Evolutionary conservation across 345 rosid species (phyloP), one percentile per base, ranked within the genome.

Genomic region (Draba incana): DNA sequence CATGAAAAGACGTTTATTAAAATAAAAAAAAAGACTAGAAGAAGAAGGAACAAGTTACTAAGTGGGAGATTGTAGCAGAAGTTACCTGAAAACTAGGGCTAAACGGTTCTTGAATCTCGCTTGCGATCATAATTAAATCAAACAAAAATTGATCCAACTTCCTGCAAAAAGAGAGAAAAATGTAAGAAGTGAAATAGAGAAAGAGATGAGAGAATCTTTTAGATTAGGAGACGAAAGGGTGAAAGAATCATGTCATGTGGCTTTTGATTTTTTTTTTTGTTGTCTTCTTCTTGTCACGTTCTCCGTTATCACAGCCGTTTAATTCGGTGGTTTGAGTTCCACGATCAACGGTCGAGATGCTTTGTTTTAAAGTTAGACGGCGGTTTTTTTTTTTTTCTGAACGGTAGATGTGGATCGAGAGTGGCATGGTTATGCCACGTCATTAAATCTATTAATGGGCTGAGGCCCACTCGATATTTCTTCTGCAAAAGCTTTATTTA

Each of bases 31-130:
- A 41, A 15, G 13, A 15, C 2, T 27, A 5, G 42, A 39, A 52
- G 48, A 46, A 50, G 57, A 55, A 57, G 42, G 15, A 49, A 56
- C 35, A 33, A 62, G 64, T 45, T 3, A 31, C 41, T 35, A 45
- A 59, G 6, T 47, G 6, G 0, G 12, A 24, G 62, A 70, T 33
- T 46, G 10, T 38, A 35, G 72, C 4, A 66, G 54, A 52, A 33
- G 31, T 8, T 69, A 89, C 98, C 92, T 82, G 85, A 72, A 86
- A 86, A 66, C 81, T 72, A 72, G 85, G 55, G 71, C 72, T 53
- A 63, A 75, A 79, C n/a, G 96, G 81, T 4, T 89, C 92, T 79
- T 85, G 82, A 65, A 81, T 67, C 65, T 89, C 88, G 56, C 84
- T 35, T 35, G 39, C 2, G 3, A 35, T 35, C 39, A 35, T 35